A percentile compares a stretch with the other conserved stretches of the same genome.
Conservation (phyloP, 371 early-diverging fungal species). For the Lichtheimia ramosa region DNA sequence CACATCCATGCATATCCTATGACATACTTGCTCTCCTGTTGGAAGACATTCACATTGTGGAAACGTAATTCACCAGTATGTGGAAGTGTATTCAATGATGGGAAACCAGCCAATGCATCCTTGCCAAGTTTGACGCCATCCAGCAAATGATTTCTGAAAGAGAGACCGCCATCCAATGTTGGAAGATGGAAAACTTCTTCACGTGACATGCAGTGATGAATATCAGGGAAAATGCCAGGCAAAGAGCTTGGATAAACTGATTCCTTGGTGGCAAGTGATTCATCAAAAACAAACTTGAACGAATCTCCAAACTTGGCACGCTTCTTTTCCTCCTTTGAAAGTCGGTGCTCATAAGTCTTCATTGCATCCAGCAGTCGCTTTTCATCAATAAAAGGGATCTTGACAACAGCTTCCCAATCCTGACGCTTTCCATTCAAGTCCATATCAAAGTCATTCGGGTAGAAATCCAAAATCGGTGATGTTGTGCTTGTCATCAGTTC, state of each 20-base stretch:
- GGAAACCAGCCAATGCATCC: constrained; percentile 86
- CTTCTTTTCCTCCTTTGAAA: constrained; percentile 69
- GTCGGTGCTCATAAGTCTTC: constrained; percentile 59
- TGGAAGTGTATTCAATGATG: constrained; percentile 79
- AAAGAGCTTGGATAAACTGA: constrained; percentile 63
- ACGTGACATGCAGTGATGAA: constrained; percentile 55
- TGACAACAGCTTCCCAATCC: constrained; percentile 97
- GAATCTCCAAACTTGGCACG: constrained; percentile 76
- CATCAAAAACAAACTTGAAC: constrained; percentile 61
- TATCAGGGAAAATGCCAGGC: constrained; percentile 72
- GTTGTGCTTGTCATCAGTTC: constrained; percentile 81
- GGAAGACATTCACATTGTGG: constrained; percentile 87
- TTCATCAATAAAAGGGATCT: constrained; percentile 94
- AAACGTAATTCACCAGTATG: constrained; percentile 66
- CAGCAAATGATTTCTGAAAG: constrained; percentile 64
- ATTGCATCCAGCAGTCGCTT: constrained; percentile 82
- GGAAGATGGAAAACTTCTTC: constrained; percentile 57
- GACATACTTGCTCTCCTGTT: constrained; percentile 65
- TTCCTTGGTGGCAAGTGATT: constrained; percentile 24
- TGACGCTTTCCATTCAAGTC: constrained; percentile 99
- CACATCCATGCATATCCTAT: neutral
- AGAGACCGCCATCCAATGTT: constrained; percentile 43
- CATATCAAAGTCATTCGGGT: constrained; percentile 86
- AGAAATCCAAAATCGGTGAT: constrained; percentile 92
- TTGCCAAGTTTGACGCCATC: constrained; percentile 70